Evolutionary conservation across 495 filamentous ascomycete species (phyloP).

Genomic region (Talaromyces wortmannii): DNA sequence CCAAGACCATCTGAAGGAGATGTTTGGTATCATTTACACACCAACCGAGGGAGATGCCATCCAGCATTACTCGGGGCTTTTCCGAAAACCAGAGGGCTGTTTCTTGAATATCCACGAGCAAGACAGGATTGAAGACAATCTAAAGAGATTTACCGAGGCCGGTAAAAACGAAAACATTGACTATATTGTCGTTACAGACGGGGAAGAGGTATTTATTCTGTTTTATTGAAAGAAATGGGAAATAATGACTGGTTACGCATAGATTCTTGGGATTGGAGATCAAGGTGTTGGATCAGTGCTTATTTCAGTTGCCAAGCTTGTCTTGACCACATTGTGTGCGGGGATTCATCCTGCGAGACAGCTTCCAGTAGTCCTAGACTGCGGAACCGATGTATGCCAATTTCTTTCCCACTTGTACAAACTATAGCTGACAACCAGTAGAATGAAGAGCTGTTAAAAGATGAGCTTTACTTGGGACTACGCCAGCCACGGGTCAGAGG

Average conservation of each 20-base stretch:
- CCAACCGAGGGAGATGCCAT: constrained; percentile 92
- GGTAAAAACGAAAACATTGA: constrained; percentile 69
- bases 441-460: constrained; percentile 71
- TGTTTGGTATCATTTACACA: constrained; percentile 86
- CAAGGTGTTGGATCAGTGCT: constrained; percentile 86
- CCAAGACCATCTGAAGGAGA: constrained; percentile 66
- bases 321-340: constrained; percentile 75
- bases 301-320: constrained; percentile 78
- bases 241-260: not conserved
- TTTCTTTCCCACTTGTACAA: not conserved
- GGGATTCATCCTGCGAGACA: constrained; percentile 78
- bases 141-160: constrained; percentile 50
- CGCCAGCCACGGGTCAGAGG: constrained; percentile 58
- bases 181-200: constrained; percentile 84
- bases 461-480: constrained; percentile 76
- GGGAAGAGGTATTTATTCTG: constrained; percentile 43
- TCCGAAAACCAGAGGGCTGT: constrained; percentile 69
- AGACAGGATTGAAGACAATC: constrained; percentile 51
- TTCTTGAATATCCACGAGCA: constrained; percentile 47
- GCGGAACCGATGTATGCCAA: constrained; percentile 61
- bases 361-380: constrained; percentile 79
- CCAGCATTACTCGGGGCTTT: constrained; percentile 73
- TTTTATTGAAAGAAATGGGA: not conserved
- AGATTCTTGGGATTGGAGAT: constrained; percentile 87
- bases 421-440: constrained; percentile 11